Evolutionary conservation across 2,329 filamentous ascomycete genomes (phyloP), one percentile per base, ranked within the genome.

Genomic region (Penicillium sp.): DNA sequence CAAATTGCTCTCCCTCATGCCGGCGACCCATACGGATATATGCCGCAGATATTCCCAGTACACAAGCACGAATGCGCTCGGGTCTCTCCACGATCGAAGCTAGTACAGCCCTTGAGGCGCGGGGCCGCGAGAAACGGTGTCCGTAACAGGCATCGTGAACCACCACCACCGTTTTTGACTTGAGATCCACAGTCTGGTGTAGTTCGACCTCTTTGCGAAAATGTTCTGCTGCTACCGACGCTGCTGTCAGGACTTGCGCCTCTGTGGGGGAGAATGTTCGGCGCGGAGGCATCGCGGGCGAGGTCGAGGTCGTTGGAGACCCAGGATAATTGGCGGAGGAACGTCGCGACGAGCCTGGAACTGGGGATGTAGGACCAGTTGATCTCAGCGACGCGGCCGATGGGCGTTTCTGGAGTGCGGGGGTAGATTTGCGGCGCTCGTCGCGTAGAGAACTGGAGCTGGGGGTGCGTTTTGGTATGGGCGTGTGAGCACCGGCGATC

Each of bases 61-160:
- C 86, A 63, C 88, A 88, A 4, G 95, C 95, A 69, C 91, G 91
- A 66, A 99, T 88, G 62, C 95, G 85, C 80, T 99, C 95, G 0
- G 95, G 95, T 12, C 95, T 86, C 79, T 99, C 95, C 53, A 99
- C 93, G 67, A 99, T 97, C 60, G 89, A 91, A 70, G 83, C 87
- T 1, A 98, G 83, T 17, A 86, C 85, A 49, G 82, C 84, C 70
- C 90, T 90, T 24, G 88, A 89, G 0, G 92, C 90, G 69, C 91
- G 89, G 4, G 92, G 92, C 49, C 95, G 86, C 12, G 93, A 92
- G 77, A 89, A 99, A 24, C 93, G 89, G 79, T 99, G 95, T 26
- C 94, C 93, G 75, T 98, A 99, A 78, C 94, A 97, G 57, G 91
- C 89, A 79, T 99, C 95, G 71, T 98, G 93, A 1, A 99, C 81